Evolutionary conservation across 257 asterid genomes (phyloP), one percentile per base, ranked within the genome.

Genomic region (Fraxinus pennsylvanica): DNA sequence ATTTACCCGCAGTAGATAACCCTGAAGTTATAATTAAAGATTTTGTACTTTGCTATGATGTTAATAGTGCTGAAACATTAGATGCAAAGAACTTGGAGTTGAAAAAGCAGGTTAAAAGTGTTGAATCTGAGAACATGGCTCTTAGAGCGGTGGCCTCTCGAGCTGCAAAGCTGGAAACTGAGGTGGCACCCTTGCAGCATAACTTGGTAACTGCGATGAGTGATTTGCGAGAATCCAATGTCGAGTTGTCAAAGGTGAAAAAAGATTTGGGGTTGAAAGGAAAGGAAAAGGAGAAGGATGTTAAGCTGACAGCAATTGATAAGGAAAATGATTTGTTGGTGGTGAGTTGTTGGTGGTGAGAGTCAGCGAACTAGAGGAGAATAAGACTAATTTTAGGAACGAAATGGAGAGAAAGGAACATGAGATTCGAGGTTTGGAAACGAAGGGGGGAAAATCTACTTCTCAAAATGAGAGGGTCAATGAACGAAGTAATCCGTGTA

Each of bases 261-360:
- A 78, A 59, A 74, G 86, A 81, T 8, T 78, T 91, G 79, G 85
- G 68, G 7, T 35, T 79, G 71, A 87, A 79, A 67, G 82, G 71
- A 25, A 84, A 78, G 57, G 27, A 25, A 25, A 25, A 25, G 0
- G 27, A 25, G 27, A 25, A 25, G 27, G 27, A 25, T 25, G 27
- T 25, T 25, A 77, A 81, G 83, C 52, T 90, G 68, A 91, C 83
- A 61, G 90, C 92, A 0, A 27, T 86, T 63, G 86, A 70, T 77
- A 86, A 74, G 41, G 95, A 90, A 83, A 91, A 85, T 76, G 88
- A 81, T 75, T 61, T 86, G 78, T 61, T 91, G 82, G 32, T 88
- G 69, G 81, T 74, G 39, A 87, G 87, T 61, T 86, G 78, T 61
- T 91, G 82, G 32, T 88, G 69, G 81, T 74, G 39, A 87, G 87